phyloP scores from a whole-genome alignment of 345 rosid genomes.

The Hibiscus trionum region DNA sequence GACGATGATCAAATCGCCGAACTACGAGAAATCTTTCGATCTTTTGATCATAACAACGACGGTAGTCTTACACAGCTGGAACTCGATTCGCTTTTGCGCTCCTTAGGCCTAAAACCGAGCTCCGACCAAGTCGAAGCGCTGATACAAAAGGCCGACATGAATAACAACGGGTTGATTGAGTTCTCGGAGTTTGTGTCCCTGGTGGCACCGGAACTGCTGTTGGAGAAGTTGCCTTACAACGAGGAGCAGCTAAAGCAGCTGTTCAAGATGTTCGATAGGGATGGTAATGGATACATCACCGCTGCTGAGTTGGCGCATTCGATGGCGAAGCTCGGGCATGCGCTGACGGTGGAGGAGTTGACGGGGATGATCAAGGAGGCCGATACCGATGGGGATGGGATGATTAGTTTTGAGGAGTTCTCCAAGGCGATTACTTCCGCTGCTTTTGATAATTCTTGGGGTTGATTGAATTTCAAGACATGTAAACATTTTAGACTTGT shows the following conservation, averaged over 20 bases:
- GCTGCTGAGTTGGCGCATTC: constrained; percentile 83
- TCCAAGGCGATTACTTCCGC: constrained; percentile 75
- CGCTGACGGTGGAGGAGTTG: constrained; percentile 69
- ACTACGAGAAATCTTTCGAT: constrained; percentile 71
- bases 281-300: constrained; percentile 71
- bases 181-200: constrained; percentile 75
- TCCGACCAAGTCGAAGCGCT: constrained; percentile 61
- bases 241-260: constrained; percentile 60
- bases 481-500: background rate
- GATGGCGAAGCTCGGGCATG: constrained; percentile 82
- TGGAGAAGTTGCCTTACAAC: constrained; percentile 60
- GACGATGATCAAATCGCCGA: constrained; percentile 75
- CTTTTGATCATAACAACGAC: constrained; percentile 78
- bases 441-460: constrained; percentile 81
- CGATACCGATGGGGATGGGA: constrained; percentile 84
- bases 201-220: constrained; percentile 70
- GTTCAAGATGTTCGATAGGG: constrained; percentile 69
- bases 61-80: constrained; percentile 88
- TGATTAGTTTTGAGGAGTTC: constrained; percentile 75
- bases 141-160: constrained; percentile 67
- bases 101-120: constrained; percentile 67
- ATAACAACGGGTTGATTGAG: constrained; percentile 79
- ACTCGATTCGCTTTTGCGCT: constrained; percentile 78
- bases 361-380: constrained; percentile 96
- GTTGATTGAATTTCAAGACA: constrained; percentile 19